These are phyloP conservation scores for Xerocomellus amylosporus DNA, from an alignment of 768 basidiomycete genomes.

Conservation along the genomic window DNA sequence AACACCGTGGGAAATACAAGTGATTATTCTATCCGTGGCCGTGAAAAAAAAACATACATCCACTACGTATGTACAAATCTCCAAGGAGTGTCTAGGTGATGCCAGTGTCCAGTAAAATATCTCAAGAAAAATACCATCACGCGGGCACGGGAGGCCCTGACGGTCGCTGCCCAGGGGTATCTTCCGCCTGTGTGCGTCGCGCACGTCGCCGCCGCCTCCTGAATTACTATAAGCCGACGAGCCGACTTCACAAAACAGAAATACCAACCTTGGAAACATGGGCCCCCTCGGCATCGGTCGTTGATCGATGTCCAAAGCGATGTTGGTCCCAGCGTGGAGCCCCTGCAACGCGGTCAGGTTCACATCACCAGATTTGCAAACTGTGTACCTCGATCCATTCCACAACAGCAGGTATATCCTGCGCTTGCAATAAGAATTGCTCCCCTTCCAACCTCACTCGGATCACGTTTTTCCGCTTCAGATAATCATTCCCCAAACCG, in stretches of 20 bases:
- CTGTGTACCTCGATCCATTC: conserved; percentile 88
- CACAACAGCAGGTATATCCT: conserved; percentile 79
- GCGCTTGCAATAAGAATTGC: conserved; percentile 93
- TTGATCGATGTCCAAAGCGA: conserved; percentile 88
- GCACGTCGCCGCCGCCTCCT: conserved; percentile 31
- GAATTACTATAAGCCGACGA: not conserved
- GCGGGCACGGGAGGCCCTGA: not conserved
- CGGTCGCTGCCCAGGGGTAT: not conserved
- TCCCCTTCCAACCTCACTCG: conserved; percentile 90
- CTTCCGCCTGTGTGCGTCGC: conserved; percentile 18
- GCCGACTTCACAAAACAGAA: not conserved
- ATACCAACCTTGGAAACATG: conserved; percentile 66
- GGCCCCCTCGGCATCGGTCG: conserved; percentile 91
- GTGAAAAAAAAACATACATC: not conserved
- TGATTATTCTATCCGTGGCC: not conserved
- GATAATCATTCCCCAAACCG: conserved; percentile 91
- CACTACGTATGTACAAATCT: not conserved
- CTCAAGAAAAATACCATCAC: not conserved
- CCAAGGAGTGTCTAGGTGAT: not conserved
- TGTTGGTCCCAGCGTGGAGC: conserved; percentile 88
- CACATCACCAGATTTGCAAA: conserved; percentile 1
- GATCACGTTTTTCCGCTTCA: conserved; percentile 92
- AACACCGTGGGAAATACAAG: conserved; percentile 30
- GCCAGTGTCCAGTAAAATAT: not conserved
- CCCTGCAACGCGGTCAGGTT: conserved; percentile 45